Evolutionary conservation across 768 basidiomycete species (phyloP).

Genomic region (Leccinum ochraceum): DNA sequence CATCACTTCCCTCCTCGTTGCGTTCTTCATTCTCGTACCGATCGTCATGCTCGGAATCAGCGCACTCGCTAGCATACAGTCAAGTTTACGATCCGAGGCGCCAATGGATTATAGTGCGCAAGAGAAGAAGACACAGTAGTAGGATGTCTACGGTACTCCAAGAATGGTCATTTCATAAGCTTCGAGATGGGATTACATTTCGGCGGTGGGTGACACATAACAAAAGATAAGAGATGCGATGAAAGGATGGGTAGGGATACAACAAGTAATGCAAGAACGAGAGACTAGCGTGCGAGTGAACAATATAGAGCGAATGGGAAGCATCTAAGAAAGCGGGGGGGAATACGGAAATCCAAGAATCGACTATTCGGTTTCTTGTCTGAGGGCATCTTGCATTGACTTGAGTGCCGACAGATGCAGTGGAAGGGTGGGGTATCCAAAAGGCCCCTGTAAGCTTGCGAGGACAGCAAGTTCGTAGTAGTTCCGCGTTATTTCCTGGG

Average conservation of each 20-base stretch:
- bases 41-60: slow-evolving; percentile 61
- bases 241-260: slow-evolving; percentile 31
- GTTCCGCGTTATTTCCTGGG: slow-evolving; percentile 62
- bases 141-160: slow-evolving; percentile 2
- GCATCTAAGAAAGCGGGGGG: slow-evolving; percentile 15
- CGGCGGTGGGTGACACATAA: slow-evolving; percentile 14
- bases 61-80: slow-evolving; percentile 74
- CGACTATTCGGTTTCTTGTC: slow-evolving; percentile 28
- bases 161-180: slow-evolving; percentile 20
- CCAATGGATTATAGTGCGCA: slow-evolving; percentile 67
- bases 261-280: slow-evolving; percentile 24
- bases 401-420: slow-evolving; percentile 76
- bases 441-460: slow-evolving; percentile 43
- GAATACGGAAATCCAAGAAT: background rate
- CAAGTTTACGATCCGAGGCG: slow-evolving; percentile 58
- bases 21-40: slow-evolving; percentile 68
- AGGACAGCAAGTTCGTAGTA: slow-evolving; percentile 72
- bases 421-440: slow-evolving; percentile 56
- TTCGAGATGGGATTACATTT: slow-evolving; percentile 21
- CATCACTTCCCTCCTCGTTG: slow-evolving; percentile 63
- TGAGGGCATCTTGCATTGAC: slow-evolving; percentile 50
- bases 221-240: slow-evolving; percentile 27
- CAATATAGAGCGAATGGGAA: slow-evolving; percentile 7
- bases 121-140: slow-evolving; percentile 77
- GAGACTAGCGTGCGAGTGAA: slow-evolving; percentile 12